Evolutionary conservation across 352 stramenopile species (phyloP).

Genomic region (Achlya hypogyna): DNA sequence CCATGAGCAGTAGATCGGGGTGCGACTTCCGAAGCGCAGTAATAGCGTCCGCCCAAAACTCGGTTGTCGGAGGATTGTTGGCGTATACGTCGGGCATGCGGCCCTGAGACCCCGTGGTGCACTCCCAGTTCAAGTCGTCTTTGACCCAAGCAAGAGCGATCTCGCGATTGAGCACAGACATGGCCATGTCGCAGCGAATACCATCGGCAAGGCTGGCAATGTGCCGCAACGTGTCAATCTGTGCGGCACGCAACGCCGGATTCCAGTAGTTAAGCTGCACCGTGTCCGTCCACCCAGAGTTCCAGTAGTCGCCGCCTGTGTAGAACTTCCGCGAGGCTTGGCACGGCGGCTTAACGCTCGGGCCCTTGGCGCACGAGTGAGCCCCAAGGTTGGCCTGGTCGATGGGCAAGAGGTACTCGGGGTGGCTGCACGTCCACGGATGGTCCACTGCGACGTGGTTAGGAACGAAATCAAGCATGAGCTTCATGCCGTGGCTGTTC

Average conservation of each 20-base stretch:
- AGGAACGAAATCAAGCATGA: not conserved
- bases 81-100: not conserved
- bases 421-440: not conserved
- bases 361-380: not conserved
- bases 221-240: not conserved
- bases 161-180: constrained; percentile 1
- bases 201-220: not conserved
- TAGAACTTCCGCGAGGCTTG: not conserved
- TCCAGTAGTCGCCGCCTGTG: constrained; percentile 5
- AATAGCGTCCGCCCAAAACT: constrained; percentile 1
- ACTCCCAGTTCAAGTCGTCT: not conserved
- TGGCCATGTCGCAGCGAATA: constrained; percentile 5
- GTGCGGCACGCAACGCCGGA: not conserved
- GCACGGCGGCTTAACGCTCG: not conserved
- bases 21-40: not conserved
- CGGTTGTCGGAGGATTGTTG: not conserved
- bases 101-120: not conserved
- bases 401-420: not conserved
- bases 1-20: not conserved
- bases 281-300: not conserved
- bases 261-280: constrained; percentile 9
- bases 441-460: constrained; percentile 6
- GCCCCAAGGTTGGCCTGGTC: not conserved
- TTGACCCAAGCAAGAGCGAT: not conserved
- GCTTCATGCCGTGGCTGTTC: not conserved